Evolutionary conservation across 192 early-diverging fungal species (phyloP), one percentile per base, ranked within the genome.

Genomic region (Backusella psychrophila): DNA sequence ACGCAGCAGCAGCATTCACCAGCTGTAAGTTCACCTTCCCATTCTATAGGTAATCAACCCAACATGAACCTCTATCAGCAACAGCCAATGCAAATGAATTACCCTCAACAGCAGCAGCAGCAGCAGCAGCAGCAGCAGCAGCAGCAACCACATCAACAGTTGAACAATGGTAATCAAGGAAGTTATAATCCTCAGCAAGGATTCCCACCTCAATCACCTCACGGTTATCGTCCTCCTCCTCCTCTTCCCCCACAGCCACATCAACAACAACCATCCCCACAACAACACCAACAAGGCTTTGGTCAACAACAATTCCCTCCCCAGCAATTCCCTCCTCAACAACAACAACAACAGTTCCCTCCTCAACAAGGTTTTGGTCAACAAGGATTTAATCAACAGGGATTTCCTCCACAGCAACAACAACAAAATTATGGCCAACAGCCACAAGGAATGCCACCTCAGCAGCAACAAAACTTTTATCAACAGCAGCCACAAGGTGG

Each of bases 391-490:
- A 29, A 29, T 12, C 56, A 63, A 29, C 56, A 63, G 12, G 56
- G 23, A 14, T 63, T 63, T 29, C 9, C 19, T 63, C 26, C 21
- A 29, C 56, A 63, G 29, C 56, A 63, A 26, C 56, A 63, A 63
- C 56, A 59, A 11, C 56, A 63, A 29, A 63, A 63, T 29, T 63
- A 12, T 63, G 56, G 56, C n/a, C 56, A 63, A 63, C 56, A 63
- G 23, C 56, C 53, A 56, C 53, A 56, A 56, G 53, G 53, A 56
- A 21, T 56, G 19, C 53, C 56, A 29, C 11, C 56, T 29, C 56
- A 63, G 29, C 56, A 63, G 23, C 56, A 63, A 3, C 56, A 63
- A 63, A 63, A 63, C 56, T 63, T 63, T 63, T 63, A 63, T 29
- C 56, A 63, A 4, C 56, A 63, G 29, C 56, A 63, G 8, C 56